phyloP scores from a whole-genome alignment of 2,329 filamentous ascomycete species.

The Fusarium burgessii region DNA sequence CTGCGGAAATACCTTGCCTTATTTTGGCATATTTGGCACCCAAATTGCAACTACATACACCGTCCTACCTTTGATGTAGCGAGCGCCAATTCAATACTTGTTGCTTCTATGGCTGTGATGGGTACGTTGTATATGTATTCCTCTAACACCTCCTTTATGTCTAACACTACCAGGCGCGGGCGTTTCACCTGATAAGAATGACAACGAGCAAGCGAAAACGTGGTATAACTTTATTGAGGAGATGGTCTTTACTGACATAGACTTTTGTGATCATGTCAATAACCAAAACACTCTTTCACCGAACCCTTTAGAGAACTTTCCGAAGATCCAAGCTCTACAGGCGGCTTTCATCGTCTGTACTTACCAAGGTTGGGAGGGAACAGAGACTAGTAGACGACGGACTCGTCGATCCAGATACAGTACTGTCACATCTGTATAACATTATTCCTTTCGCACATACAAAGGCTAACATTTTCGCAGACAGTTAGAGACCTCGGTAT shows the following conservation, averaged over 20 bases:
- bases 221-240: slow-evolving; percentile 1
- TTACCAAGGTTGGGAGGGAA: slow-evolving; percentile 9
- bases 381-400: background rate
- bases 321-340: background rate
- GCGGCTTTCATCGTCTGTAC: background rate
- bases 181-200: background rate
- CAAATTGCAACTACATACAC: slow-evolving; percentile 2
- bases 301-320: accelerated
- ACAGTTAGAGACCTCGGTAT: slow-evolving; percentile 1
- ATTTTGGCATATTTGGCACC: slow-evolving; percentile 13
- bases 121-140: background rate
- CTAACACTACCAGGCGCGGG: background rate
- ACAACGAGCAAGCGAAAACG: background rate
- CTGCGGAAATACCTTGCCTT: background rate
- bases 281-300: accelerated
- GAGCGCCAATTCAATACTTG: background rate
- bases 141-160: no score
- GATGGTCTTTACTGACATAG: background rate
- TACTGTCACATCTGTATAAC: background rate
- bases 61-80: background rate
- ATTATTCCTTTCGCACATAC: accelerated
- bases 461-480: accelerated
- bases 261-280: background rate
- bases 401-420: background rate
- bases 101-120: background rate